Evolutionary conservation across 2,329 filamentous ascomycete species (phyloP).

Genomic region (Nannizzia gypsea): DNA sequence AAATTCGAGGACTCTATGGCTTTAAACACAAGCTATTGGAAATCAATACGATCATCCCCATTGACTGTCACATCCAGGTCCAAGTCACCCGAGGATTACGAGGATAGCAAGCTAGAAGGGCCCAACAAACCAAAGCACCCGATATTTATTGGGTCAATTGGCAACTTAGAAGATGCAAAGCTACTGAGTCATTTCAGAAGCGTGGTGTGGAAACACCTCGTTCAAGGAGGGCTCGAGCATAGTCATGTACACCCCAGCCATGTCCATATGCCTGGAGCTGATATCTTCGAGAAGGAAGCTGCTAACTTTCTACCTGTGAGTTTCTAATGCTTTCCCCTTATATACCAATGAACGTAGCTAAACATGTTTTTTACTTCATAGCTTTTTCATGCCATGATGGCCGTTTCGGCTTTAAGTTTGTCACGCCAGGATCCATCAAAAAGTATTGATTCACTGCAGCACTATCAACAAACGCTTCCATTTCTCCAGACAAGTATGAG

Average conservation of each 20-base stretch:
- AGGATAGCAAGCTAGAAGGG: conserved; percentile 17
- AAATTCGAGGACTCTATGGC: conserved; percentile 38
- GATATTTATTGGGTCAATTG: conserved; percentile 14
- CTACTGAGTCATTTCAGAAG: conserved; percentile 32
- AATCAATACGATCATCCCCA: conserved; percentile 22
- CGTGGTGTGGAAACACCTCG: conserved; percentile 32
- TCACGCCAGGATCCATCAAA: conserved; percentile 36
- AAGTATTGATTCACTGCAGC: conserved; percentile 40
- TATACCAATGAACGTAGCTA: background rate
- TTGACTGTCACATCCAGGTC: conserved; percentile 24
- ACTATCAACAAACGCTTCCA: conserved; percentile 44
- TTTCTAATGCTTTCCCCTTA: conserved; percentile 9
- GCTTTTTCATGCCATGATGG: conserved; percentile 48
- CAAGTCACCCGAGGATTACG: conserved; percentile 20
- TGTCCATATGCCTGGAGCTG: conserved; percentile 24
- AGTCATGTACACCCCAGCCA: conserved; percentile 16
- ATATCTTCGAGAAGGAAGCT: conserved; percentile 39
- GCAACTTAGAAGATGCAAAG: conserved; percentile 23
- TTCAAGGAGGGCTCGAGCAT: conserved; percentile 20
- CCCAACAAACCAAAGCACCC: conserved; percentile 15
- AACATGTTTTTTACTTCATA: conserved; percentile 19
- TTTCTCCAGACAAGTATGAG: conserved; percentile 36
- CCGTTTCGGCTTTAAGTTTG: conserved; percentile 44
- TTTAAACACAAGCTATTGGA: conserved; percentile 23
- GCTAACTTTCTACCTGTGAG: conserved; percentile 41